Conservation (phyloP, 257 asterid genomes). For the Buddleja alternifolia region DNA sequence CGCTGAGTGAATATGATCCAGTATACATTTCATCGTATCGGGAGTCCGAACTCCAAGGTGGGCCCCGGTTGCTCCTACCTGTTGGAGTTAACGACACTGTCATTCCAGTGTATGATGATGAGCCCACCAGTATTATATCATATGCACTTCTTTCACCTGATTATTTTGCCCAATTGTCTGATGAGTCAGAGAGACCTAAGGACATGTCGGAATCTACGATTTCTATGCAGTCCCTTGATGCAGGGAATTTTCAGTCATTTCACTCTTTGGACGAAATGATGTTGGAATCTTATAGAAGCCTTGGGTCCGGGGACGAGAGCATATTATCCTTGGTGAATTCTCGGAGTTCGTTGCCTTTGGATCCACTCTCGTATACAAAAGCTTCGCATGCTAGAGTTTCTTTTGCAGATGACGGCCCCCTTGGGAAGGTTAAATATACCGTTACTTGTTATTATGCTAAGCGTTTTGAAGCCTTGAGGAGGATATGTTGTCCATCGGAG, state of each 20-base stretch:
- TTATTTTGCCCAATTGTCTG: conserved; percentile 57
- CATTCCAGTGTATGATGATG: conserved; percentile 87
- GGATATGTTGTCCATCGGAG: conserved; percentile 87
- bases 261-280: conserved; percentile 62
- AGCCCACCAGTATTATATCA: conserved; percentile 92
- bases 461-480: conserved; percentile 86
- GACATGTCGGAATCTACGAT: conserved; percentile 47
- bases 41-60: conserved; percentile 66
- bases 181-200: conserved; percentile 65
- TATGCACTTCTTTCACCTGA: conserved; percentile 70
- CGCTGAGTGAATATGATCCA: conserved; percentile 59
- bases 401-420: conserved; percentile 64
- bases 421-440: conserved; percentile 74
- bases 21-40: conserved; percentile 73
- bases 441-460: conserved; percentile 86
- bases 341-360: conserved; percentile 61
- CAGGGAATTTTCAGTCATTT: conserved; percentile 48
- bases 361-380: conserved; percentile 65
- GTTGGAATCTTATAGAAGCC: conserved; percentile 63
- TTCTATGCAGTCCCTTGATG: conserved; percentile 55
- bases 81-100: conserved; percentile 74
- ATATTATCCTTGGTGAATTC: conserved; percentile 47
- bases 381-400: conserved; percentile 72
- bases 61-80: conserved; percentile 71
- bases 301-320: conserved; percentile 77